Conservation (phyloP, 208 protist species). For the Trypanosoma scelopori region DNA sequence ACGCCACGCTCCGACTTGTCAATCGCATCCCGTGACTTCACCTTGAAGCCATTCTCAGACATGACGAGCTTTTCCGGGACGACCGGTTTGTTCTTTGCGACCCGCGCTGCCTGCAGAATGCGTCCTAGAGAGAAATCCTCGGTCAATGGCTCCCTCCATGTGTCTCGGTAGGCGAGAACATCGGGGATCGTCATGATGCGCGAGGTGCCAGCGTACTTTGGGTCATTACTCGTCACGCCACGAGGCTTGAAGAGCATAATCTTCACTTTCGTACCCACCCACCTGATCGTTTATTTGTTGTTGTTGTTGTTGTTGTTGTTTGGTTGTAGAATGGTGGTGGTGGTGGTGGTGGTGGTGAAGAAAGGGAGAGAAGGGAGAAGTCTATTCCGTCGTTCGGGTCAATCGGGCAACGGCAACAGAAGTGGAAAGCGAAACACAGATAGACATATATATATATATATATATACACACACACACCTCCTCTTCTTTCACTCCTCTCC, state of each 20-base stretch:
- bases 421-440: too few relatives aligned
- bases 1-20: conserved; percentile 67
- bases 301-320: not conserved
- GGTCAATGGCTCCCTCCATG: conserved; percentile 50
- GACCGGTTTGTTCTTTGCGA: conserved; percentile 61
- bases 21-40: conserved; percentile 69
- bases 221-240: conserved; percentile 38
- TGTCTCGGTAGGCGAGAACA: conserved; percentile 85
- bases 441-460: too few relatives aligned
- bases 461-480: too few relatives aligned
- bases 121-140: conserved; percentile 76
- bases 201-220: conserved; percentile 71
- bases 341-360: too few relatives aligned
- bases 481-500: too few relatives aligned
- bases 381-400: too few relatives aligned
- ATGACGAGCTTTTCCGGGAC: conserved; percentile 75
- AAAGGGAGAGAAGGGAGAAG: too few relatives aligned
- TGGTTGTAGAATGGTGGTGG: not conserved
- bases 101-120: conserved; percentile 50
- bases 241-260: conserved; percentile 78
- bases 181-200: conserved; percentile 73
- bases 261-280: conserved; percentile 4
- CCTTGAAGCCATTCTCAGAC: conserved; percentile 83
- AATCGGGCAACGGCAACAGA: too few relatives aligned
- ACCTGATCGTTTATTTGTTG: not conserved